Percentiles rank a stretch among this genome's conserved stretches.
phyloP scores from a whole-genome alignment of 2,329 filamentous ascomycete genomes.

The Dryadomyces quercus-mongolicae region DNA sequence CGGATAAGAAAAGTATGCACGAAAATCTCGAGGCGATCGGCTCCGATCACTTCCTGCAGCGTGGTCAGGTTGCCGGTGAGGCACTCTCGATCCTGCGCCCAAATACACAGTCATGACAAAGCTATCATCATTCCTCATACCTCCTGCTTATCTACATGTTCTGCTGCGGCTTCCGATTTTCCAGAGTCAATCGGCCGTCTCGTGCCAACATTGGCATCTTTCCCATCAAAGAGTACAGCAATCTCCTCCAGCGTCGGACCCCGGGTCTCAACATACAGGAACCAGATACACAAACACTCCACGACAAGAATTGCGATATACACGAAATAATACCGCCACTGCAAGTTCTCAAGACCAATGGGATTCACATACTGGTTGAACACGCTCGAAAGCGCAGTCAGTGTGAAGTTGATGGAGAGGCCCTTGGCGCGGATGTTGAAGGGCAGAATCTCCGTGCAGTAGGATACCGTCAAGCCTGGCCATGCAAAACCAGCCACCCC shows the following conservation, averaged over 20 bases:
- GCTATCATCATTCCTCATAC: neutral
- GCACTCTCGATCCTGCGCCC: neutral
- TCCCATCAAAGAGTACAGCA: constrained; percentile 6
- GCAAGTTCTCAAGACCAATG: constrained; percentile 20
- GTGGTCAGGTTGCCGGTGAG: neutral
- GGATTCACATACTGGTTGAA: constrained; percentile 30
- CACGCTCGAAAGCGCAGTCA: constrained; percentile 13
- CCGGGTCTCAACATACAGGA: constrained; percentile 18
- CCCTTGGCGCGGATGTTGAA: constrained; percentile 24
- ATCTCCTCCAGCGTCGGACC: constrained; percentile 11
- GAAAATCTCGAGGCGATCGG: neutral
- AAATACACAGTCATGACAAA: neutral
- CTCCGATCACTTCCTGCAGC: neutral
- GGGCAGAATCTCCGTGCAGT: constrained; percentile 21
- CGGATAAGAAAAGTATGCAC: neutral
- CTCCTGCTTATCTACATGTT: neutral
- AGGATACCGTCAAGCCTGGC: neutral
- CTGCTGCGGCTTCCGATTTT: neutral
- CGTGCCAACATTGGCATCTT: neutral
- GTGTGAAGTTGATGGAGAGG: constrained; percentile 15
- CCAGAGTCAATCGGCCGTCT: neutral
- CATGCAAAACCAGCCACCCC: neutral
- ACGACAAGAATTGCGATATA: constrained; percentile 17
- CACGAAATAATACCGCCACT: constrained; percentile 26
- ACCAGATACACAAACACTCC: constrained; percentile 17